phyloP scores from a whole-genome alignment of 768 basidiomycete genomes.

The Xanthoconium purpureum region DNA sequence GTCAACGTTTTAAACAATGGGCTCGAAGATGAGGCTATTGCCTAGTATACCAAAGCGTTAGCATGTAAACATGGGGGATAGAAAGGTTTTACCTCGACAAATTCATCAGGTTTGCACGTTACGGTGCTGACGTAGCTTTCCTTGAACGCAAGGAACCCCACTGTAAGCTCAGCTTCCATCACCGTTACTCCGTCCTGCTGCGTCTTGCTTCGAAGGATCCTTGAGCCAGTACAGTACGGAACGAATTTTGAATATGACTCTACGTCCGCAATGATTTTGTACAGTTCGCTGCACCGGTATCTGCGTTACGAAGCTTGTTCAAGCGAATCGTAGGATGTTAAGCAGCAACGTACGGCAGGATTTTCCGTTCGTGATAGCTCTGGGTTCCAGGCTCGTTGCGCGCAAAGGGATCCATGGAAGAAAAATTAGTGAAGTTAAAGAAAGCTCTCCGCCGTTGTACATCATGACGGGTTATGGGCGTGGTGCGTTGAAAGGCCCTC shows the following conservation, averaged over 20 bases:
- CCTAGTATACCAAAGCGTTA: conserved; percentile 41
- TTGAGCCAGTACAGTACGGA: conserved; percentile 81
- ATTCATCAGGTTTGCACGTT: conserved; percentile 71
- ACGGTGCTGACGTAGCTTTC: conserved; percentile 89
- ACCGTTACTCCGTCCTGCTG: conserved; percentile 36
- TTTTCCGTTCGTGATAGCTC: conserved; percentile 77
- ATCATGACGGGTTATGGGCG: background rate
- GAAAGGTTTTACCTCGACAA: conserved; percentile 55
- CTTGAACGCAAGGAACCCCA: conserved; percentile 82
- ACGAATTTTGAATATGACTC: conserved; percentile 82
- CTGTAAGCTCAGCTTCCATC: conserved; percentile 82
- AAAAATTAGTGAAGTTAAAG: conserved; percentile 52
- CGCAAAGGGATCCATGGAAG: conserved; percentile 41
- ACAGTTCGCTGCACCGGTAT: conserved; percentile 76
- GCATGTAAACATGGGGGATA: background rate
- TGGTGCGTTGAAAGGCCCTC: conserved; percentile 8
- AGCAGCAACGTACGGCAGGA: conserved; percentile 72
- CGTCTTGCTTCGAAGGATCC: conserved; percentile 44
- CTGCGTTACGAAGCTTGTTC: conserved; percentile 42
- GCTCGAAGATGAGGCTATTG: conserved; percentile 65
- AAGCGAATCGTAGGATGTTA: conserved; percentile 5
- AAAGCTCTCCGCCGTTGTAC: conserved; percentile 30
- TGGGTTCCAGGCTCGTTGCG: conserved; percentile 41
- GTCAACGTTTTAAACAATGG: conserved; percentile 70
- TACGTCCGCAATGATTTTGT: conserved; percentile 84